Percentiles rank a stretch among this genome's conserved stretches.
Evolutionary conservation across 257 asterid species (phyloP).

Genomic region (Ilex aquifolium): DNA sequence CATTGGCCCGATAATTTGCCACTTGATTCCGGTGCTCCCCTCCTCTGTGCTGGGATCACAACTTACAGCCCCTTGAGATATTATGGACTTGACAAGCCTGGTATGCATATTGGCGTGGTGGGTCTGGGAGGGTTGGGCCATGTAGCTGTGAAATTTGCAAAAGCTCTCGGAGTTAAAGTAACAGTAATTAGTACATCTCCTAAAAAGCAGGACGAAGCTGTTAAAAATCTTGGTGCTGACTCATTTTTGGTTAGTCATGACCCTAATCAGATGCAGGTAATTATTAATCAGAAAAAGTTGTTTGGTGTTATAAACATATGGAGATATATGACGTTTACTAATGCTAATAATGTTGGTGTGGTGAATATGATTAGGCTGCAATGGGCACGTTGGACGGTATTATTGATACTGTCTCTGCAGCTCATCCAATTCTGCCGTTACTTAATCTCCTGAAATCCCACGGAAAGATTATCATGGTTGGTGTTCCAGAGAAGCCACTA

Average conservation of each 20-base stretch:
- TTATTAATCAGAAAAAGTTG: too few relatives aligned
- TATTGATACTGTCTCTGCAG: slow-evolving; percentile 39
- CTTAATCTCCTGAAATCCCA: slow-evolving; percentile 35
- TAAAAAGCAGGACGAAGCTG: slow-evolving; percentile 45
- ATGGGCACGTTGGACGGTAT: slow-evolving; percentile 8
- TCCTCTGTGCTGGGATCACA: slow-evolving; percentile 8
- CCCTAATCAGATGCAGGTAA: slow-evolving; percentile 44
- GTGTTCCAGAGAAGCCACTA: slow-evolving; percentile 50
- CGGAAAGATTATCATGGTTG: slow-evolving; percentile 53
- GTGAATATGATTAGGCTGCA: slow-evolving; percentile 34
- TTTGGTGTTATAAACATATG: too few relatives aligned
- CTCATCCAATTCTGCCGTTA: slow-evolving; percentile 40
- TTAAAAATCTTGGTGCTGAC: slow-evolving; percentile 38
- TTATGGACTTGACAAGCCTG: slow-evolving; percentile 51
- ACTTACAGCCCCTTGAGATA: slow-evolving; percentile 48
- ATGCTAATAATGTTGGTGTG: too few relatives aligned
- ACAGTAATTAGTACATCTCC: slow-evolving; percentile 43
- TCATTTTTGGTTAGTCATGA: slow-evolving; percentile 42
- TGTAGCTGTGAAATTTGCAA: background rate
- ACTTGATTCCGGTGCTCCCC: slow-evolving; percentile 45
- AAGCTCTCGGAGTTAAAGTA: slow-evolving; percentile 50
- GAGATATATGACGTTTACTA: too few relatives aligned
- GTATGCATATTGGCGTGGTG: slow-evolving; percentile 15
- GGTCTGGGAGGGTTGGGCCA: too few relatives aligned
- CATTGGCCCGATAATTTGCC: slow-evolving; percentile 54